Percentiles rank a stretch among this genome's conserved stretches.
phyloP scores from a whole-genome alignment of 805 yeast genomes.

The Wickerhamomyces bovis region DNA sequence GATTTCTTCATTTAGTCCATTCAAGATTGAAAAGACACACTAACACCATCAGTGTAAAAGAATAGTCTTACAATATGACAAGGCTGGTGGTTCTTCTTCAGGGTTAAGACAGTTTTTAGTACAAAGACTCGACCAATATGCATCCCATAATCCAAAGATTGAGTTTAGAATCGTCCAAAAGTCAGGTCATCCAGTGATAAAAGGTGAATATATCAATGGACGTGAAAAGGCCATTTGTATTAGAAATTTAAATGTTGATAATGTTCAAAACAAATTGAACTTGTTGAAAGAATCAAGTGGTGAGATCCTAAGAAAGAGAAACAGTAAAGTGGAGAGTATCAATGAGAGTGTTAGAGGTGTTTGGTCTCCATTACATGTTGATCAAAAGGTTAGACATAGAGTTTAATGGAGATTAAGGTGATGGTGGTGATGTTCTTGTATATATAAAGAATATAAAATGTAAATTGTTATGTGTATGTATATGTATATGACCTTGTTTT shows the following conservation, averaged over 20 bases:
- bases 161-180: constrained; percentile 65
- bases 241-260: constrained; percentile 57
- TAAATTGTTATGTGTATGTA: no score
- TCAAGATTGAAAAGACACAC: not conserved
- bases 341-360: constrained; percentile 90
- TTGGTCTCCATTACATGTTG: constrained; percentile 93
- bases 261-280: constrained; percentile 59
- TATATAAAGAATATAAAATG: not conserved
- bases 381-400: constrained; percentile 38
- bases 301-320: constrained; percentile 46
- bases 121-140: constrained; percentile 46
- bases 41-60: constrained; percentile 47
- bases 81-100: constrained; percentile 91
- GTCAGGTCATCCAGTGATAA: constrained; percentile 77
- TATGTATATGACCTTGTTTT: not conserved
- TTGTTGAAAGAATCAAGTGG: constrained; percentile 69
- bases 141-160: constrained; percentile 55
- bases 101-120: constrained; percentile 72
- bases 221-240: constrained; percentile 63
- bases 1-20: not conserved
- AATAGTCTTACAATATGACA: constrained; percentile 76
- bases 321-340: constrained; percentile 73
- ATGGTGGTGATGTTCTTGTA: no score
- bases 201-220: constrained; percentile 47
- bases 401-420: not conserved